Base-by-base conservation (phyloP, 805 yeast genomes). In the Monosporozyma aquatica region DNA sequence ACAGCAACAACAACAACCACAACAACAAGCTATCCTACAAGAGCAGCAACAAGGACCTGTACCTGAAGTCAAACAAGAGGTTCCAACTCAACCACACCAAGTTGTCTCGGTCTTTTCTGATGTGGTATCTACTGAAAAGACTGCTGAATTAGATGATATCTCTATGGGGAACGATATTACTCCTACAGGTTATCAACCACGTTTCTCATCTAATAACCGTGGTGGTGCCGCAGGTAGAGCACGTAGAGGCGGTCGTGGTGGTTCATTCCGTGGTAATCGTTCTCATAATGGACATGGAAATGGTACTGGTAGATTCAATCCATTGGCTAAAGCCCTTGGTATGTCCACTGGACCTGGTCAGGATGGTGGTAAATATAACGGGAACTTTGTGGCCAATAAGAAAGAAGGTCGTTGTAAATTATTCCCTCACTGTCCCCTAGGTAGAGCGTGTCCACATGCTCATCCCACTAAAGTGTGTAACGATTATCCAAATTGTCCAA, bases 381-480 rank as follows among this genome's bases (percentile, higher is more conserved):
- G 52, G 25, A 59, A 55, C 20, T 45, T 74, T 43, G 69, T 69
- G 17, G 72, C 69, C 38, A 62, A 69, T 50, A 68, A 73, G 51
- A 71, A 77, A 56, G 71, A 69, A 54, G 81, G 80, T 21, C 76
- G 92, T 56, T 83, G 94, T 58, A 69, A 67, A 28, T 70, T 76
- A 36, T 82, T 80, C 57, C 94, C 94, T 36, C 75, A 79, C 57
- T 83, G 92, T 64, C 70, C 73, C 11, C 55, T 67, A 42, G 73
- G 76, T 42, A 77, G 70, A 57, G 76, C 76, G 41, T 87, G 96
- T 62, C 72, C 71, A 33, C 79, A 74, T 56, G 76, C 87, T 3
- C 96, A 87, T 64, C 95, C 95, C 18, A 76, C 86, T 1, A 82
- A 75, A 53, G 69, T 69, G 6, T 87, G 96, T 61, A 75, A 72